phyloP scores from a whole-genome alignment of 1,284 basidiomycete genomes.

The Ceratobasidium sp. region DNA sequence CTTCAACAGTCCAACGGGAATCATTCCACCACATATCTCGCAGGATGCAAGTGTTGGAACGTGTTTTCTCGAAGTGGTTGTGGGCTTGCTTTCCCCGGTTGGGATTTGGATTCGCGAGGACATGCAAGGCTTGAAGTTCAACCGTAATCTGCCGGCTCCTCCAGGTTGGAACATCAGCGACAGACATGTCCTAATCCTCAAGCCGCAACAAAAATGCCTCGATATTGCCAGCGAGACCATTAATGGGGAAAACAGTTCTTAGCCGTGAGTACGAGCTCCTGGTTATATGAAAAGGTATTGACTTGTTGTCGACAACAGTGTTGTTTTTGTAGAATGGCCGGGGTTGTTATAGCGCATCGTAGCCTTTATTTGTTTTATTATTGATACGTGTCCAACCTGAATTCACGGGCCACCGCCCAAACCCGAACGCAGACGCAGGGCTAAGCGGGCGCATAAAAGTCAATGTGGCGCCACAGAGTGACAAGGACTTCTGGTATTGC shows the following conservation, averaged over 20 bases:
- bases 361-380: too few species aligned
- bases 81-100: neutral
- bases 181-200: neutral
- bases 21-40: neutral
- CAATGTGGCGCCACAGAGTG: too few species aligned
- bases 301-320: too few species aligned
- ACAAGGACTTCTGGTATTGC: too few species aligned
- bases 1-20: neutral
- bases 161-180: constrained; percentile 3
- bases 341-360: too few species aligned
- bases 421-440: too few species aligned
- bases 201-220: neutral
- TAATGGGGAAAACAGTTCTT: neutral
- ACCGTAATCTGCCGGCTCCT: neutral
- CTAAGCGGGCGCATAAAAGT: too few species aligned
- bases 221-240: neutral
- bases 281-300: neutral
- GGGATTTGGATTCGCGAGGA: constrained; percentile 8
- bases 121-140: neutral
- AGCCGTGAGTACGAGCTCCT: neutral
- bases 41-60: neutral
- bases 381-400: too few species aligned
- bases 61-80: neutral
- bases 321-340: too few species aligned
- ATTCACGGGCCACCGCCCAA: too few species aligned